phyloP scores from a whole-genome alignment of 192 early-diverging fungal species.

The Polychytrium aggregatum region DNA sequence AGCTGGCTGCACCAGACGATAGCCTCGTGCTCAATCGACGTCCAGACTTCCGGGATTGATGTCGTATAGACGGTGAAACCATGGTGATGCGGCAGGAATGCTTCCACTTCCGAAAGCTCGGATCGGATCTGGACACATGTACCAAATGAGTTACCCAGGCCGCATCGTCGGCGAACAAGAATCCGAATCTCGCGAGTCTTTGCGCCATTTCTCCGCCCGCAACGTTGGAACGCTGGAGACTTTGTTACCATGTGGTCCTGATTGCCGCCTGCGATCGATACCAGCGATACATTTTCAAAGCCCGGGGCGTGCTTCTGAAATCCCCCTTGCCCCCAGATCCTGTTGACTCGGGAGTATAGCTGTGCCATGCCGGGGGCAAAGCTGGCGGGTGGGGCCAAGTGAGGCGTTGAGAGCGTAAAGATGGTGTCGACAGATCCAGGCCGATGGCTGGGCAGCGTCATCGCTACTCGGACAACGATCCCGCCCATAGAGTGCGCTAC shows the following conservation, averaged over 20 bases:
- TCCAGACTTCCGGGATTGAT: constrained; percentile 76
- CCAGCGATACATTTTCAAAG: constrained; percentile 45
- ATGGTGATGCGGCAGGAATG: constrained; percentile 50
- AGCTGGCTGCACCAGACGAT: constrained; percentile 92
- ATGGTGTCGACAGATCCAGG: constrained; percentile 66
- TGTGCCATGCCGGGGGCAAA: constrained; percentile 46
- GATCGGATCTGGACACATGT: too few relatives aligned
- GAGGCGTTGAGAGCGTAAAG: constrained; percentile 82
- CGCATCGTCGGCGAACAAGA: too few relatives aligned
- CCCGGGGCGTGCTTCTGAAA: not conserved
- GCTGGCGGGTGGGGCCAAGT: constrained; percentile 64
- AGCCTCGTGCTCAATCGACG: constrained; percentile 71
- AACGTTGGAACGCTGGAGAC: too few relatives aligned
- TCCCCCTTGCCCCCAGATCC: constrained; percentile 44
- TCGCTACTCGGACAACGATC: constrained; percentile 74
- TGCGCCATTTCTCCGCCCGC: too few relatives aligned
- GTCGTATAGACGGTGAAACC: constrained; percentile 72
- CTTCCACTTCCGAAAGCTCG: constrained; percentile 54
- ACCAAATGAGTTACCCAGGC: too few relatives aligned
- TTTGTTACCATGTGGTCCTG: constrained; percentile 75
- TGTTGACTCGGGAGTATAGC: constrained; percentile 56
- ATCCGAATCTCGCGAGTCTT: too few relatives aligned
- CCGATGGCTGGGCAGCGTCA: constrained; percentile 57
- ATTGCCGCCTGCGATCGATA: constrained; percentile 86
- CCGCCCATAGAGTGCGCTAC: constrained; percentile 96